Evolutionary conservation across 1,139 yeast species (phyloP).

Genomic region (Scheffersomyces cryptocercus): DNA sequence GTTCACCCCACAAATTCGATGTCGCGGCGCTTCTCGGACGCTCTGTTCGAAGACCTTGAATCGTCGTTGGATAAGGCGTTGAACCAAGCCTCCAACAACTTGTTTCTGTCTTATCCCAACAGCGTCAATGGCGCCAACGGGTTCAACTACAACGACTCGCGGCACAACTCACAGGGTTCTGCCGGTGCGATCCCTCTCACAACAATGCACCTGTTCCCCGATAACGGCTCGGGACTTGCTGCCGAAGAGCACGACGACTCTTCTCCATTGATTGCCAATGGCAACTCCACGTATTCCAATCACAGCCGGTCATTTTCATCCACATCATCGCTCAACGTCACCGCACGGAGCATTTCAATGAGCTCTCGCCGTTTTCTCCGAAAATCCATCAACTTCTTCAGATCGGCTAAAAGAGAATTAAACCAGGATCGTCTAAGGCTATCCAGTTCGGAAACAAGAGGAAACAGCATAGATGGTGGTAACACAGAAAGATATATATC

Average conservation of each 20-base stretch:
- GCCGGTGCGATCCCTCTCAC: slow-evolving; percentile 31
- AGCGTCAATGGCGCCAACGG: slow-evolving; percentile 10
- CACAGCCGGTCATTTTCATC: slow-evolving; percentile 23
- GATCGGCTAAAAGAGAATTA: slow-evolving; percentile 28
- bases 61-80: slow-evolving; percentile 45
- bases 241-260: slow-evolving; percentile 20
- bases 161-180: slow-evolving; percentile 28
- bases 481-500: slow-evolving; percentile 27
- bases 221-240: slow-evolving; percentile 4
- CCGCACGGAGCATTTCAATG: slow-evolving; percentile 15
- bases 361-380: slow-evolving; percentile 15
- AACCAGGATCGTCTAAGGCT: slow-evolving; percentile 24
- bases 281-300: slow-evolving; percentile 9
- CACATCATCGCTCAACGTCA: slow-evolving; percentile 16
- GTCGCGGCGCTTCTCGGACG: slow-evolving; percentile 20
- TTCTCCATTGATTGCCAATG: slow-evolving; percentile 29
- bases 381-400: slow-evolving; percentile 20
- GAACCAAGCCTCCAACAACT: slow-evolving; percentile 37
- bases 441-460: slow-evolving; percentile 1
- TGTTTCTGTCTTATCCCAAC: slow-evolving; percentile 18
- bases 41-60: slow-evolving; percentile 46
- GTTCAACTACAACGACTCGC: slow-evolving; percentile 12
- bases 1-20: neutral
- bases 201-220: slow-evolving; percentile 15
- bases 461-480: neutral